Evolutionary conservation across 768 basidiomycete species (phyloP).

Genomic region (Pisolithus marmoratus): DNA sequence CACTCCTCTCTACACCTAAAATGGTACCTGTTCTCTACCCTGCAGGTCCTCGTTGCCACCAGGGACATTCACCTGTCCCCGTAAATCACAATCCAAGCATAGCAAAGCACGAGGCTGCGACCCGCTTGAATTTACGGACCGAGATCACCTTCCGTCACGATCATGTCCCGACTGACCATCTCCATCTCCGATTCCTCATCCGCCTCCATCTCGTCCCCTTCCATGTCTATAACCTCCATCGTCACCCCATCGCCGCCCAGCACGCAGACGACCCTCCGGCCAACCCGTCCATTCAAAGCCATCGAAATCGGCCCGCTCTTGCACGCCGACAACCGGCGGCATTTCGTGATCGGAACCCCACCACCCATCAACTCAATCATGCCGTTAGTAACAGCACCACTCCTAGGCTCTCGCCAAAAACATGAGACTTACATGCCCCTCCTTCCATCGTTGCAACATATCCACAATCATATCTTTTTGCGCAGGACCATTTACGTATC

Average conservation of each 20-base stretch:
- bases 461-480: conserved; percentile 64
- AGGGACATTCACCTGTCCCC: conserved; percentile 15
- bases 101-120: conserved; percentile 23
- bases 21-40: conserved; percentile 29
- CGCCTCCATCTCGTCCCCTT: conserved; percentile 50
- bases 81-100: conserved; percentile 16
- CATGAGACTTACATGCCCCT: conserved; percentile 56
- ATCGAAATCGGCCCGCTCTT: conserved; percentile 48
- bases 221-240: conserved; percentile 75
- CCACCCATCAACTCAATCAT: conserved; percentile 43
- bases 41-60: conserved; percentile 19
- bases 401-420: conserved; percentile 24
- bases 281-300: conserved; percentile 69
- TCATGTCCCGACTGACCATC: conserved; percentile 17
- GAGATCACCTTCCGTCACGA: conserved; percentile 16
- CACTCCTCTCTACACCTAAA: conserved; percentile 19
- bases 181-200: conserved; percentile 29
- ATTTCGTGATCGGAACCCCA: conserved; percentile 49
- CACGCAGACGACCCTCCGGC: conserved; percentile 72
- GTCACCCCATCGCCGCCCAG: conserved; percentile 56
- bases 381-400: conserved; percentile 28
- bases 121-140: conserved; percentile 14
- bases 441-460: conserved; percentile 50
- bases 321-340: conserved; percentile 50
- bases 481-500: conserved; percentile 47